phyloP scores from a whole-genome alignment of 768 basidiomycete species.

The Myochromella boudieri region DNA sequence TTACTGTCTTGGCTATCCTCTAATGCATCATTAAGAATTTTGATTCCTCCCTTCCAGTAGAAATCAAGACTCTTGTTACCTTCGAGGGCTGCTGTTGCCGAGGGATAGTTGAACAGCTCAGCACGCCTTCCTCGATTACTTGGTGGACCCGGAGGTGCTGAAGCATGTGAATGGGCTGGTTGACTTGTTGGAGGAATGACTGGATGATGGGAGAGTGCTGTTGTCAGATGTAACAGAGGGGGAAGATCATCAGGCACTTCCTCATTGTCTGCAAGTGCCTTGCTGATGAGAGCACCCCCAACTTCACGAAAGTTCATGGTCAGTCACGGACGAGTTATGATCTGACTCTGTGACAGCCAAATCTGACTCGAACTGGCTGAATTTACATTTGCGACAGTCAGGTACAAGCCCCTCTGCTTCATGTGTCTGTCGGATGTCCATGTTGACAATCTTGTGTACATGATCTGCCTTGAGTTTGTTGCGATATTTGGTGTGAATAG shows the following conservation, averaged over 20 bases:
- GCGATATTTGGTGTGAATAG: conserved; percentile 1
- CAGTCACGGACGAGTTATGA: too few species aligned
- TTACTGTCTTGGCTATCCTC: not conserved
- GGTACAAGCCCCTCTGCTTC: not conserved
- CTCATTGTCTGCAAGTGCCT: too few species aligned
- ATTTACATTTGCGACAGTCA: not conserved
- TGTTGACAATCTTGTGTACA: conserved; percentile 2
- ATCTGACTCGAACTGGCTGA: too few species aligned
- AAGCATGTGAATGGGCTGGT: not conserved
- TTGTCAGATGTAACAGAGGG: too few species aligned
- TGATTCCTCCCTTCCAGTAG: too few species aligned
- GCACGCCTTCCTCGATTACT: not conserved
- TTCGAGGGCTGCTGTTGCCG: not conserved
- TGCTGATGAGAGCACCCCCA: too few species aligned
- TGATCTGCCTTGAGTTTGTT: not conserved
- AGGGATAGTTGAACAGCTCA: not conserved
- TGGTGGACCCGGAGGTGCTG: not conserved
- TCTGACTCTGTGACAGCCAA: too few species aligned
- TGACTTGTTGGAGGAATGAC: not conserved
- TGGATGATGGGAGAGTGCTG: too few species aligned
- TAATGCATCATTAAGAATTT: not conserved
- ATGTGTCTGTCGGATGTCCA: not conserved
- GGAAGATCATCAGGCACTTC: too few species aligned
- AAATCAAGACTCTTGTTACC: too few species aligned
- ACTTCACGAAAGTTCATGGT: not conserved